A percentile compares a stretch with the other conserved stretches of the same genome.
Evolutionary conservation across 2,329 filamentous ascomycete genomes (phyloP).

Genomic region (Phialocephala sp.): DNA sequence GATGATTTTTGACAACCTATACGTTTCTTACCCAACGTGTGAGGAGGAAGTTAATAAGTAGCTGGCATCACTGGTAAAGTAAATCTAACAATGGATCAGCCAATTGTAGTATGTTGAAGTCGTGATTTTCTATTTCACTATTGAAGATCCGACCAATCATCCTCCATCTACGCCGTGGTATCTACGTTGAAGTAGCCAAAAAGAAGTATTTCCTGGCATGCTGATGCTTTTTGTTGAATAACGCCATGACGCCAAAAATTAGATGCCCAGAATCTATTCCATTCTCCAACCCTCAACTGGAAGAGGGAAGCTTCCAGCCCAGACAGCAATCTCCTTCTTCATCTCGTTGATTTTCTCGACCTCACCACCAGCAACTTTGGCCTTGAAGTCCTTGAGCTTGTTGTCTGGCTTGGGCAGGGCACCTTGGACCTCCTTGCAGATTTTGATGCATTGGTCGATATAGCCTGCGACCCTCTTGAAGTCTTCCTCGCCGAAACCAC

Average conservation of each 20-base stretch:
- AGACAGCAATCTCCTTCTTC: conserved; percentile 86
- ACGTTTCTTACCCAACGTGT: too few species aligned
- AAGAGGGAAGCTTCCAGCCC: conserved; percentile 91
- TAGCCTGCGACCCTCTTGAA: conserved; percentile 90
- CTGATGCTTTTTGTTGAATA: conserved; percentile 30
- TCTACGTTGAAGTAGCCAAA: conserved; percentile 41
- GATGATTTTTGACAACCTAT: too few species aligned
- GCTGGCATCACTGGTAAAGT: neutral
- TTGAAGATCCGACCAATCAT: neutral
- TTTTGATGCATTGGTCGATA: conserved; percentile 87
- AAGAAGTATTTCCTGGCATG: conserved; percentile 27
- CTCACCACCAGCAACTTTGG: conserved; percentile 80
- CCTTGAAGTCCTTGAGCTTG: conserved; percentile 99
- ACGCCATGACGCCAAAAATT: conserved; percentile 31
- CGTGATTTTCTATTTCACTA: conserved; percentile 3
- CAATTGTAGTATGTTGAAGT: conserved; percentile 4
- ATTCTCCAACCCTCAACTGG: conserved; percentile 76
- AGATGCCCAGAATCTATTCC: conserved; percentile 29
- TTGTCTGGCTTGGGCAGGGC: conserved; percentile 93
- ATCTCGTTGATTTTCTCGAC: conserved; percentile 82
- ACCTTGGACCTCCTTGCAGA: conserved; percentile 86
- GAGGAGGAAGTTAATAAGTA: neutral
- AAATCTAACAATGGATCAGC: neutral
- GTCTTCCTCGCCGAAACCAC: conserved; percentile 90
- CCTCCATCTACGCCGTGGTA: conserved; percentile 31